A percentile compares a stretch with the other conserved stretches of the same genome.
These are phyloP conservation scores for Malania oleifera DNA, from an alignment of 164 flowering plant species.

Conservation along the genomic window DNA sequence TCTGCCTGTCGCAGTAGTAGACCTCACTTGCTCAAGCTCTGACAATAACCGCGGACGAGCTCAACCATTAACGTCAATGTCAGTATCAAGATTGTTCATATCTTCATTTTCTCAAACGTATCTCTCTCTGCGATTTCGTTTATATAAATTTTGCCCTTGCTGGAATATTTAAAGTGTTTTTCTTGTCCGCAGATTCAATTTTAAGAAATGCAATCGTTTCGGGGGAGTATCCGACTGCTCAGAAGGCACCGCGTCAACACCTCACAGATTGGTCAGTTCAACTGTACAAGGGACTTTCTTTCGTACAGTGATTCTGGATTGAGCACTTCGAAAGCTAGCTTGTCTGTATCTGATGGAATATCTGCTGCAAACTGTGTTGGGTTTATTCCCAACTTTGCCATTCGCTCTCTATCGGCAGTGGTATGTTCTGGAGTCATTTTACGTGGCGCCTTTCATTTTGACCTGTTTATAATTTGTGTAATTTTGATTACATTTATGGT, in stretches of 20 bases:
- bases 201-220: constrained; percentile 24
- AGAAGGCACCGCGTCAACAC: constrained; percentile 1
- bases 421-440: not conserved
- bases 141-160: not conserved
- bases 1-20: too few species aligned
- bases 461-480: not conserved
- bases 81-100: too few species aligned
- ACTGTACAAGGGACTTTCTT: not conserved
- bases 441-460: too few species aligned
- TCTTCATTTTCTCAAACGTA: too few species aligned
- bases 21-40: too few species aligned
- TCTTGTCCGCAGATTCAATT: not conserved
- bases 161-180: not conserved
- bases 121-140: not conserved
- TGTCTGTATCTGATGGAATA: not conserved
- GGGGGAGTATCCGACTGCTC: constrained; percentile 10
- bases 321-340: not conserved
- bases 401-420: not conserved
- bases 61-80: too few species aligned
- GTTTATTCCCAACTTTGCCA: not conserved
- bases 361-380: not conserved
- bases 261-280: constrained; percentile 4
- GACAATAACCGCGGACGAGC: too few species aligned
- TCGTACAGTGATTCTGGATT: constrained; percentile 2
- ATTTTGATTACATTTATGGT: not conserved